phyloP scores from a whole-genome alignment of 139 green algal species.

The Chlamydomonas asymmetrica region DNA sequence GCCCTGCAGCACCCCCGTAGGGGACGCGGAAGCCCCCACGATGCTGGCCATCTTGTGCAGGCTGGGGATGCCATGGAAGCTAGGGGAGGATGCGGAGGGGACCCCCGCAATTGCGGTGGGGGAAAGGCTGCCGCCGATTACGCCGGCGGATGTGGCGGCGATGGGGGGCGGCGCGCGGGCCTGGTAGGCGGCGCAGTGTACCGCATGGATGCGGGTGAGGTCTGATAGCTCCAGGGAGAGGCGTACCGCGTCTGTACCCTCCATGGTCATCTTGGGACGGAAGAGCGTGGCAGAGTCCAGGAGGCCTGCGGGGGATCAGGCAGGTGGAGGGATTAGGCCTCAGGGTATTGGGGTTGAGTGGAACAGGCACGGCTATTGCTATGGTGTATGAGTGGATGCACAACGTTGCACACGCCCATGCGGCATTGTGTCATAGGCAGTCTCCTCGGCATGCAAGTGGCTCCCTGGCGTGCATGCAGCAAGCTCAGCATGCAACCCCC shows the following conservation, averaged over 20 bases:
- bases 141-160: too few relatives aligned
- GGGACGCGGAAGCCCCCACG: too few relatives aligned
- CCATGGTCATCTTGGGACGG: constrained; percentile 23
- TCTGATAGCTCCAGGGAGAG: constrained; percentile 10
- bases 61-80: too few relatives aligned
- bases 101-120: too few relatives aligned
- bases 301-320: constrained; percentile 12
- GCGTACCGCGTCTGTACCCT: constrained; percentile 11
- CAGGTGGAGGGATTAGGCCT: too few relatives aligned
- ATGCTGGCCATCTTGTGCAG: too few relatives aligned
- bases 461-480: not conserved
- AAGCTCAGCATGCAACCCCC: not conserved
- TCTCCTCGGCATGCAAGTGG: not conserved
- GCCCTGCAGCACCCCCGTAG: not conserved
- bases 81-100: too few relatives aligned
- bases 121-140: too few relatives aligned
- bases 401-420: too few relatives aligned
- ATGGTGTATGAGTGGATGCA: too few relatives aligned
- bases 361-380: too few relatives aligned
- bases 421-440: not conserved
- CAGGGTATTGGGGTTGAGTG: too few relatives aligned
- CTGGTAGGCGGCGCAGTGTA: constrained; percentile 12
- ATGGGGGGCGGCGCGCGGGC: constrained; percentile 12
- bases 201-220: constrained; percentile 9
- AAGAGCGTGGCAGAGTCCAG: constrained; percentile 19